Base-by-base conservation (phyloP, 2,329 filamentous ascomycete genomes). In the Alternaria atra region DNA sequence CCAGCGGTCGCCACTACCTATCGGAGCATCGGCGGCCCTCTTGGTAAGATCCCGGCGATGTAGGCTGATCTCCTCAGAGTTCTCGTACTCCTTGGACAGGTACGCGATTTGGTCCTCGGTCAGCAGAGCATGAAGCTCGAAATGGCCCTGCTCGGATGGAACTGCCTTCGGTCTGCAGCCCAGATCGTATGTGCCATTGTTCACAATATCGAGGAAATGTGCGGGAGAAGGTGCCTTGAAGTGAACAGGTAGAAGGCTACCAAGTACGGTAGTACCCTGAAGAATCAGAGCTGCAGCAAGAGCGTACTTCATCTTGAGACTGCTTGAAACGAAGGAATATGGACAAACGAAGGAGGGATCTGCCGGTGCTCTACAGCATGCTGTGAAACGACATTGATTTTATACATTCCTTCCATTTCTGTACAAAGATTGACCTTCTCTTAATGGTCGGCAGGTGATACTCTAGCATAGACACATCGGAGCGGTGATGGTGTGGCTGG, bases 1-100 rank as follows among this genome's bases (percentile, higher is more conserved):
- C 73, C 83, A 64, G 74, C 84, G 29, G 70, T 80, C 67, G 72
- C 84, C 74, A 46, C 66, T 72, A 27, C 75, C 75, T 32, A 77
- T 77, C 13, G 75, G 75, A 17, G 75, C 74, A 6, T 69, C 71
- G 15, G 68, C 73, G 13, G 64, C 71, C 55, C 74, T 64, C 66
- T 77, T 77, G 42, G 63, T 66, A 42, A 76, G 58, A 4, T 65
- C 58, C 5, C 63, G 58, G 25, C 68, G 63, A 47, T 70, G 67
- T 17, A 76, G 63, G 12, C 65, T 66, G 46, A 76, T 60, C 40
- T 73, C 72, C 13, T 65, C 51, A 6, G 61, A 60, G 23, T 56
- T 42, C 37, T 66, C 64, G 50, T 73, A 72, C 61, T 73, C 70
- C 29, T 70, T 71, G 39, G 64, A 69, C n/a, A 76, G 59, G 46